Base-by-base conservation (phyloP, 2,329 filamentous ascomycete species). In the Diplodia mutila region DNA sequence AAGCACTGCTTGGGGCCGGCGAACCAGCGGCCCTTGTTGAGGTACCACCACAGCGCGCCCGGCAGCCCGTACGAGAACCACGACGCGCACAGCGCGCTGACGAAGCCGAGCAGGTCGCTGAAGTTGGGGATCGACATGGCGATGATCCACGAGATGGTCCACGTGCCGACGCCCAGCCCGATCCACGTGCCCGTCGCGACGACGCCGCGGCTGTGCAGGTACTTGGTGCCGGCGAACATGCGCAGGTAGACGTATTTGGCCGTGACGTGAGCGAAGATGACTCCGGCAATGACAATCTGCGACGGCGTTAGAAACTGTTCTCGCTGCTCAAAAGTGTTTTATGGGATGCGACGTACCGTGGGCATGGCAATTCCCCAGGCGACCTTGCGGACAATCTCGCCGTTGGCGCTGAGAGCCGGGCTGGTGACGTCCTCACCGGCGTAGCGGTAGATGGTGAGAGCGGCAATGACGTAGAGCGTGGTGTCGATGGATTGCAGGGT, bases 291-390 rank as follows among this genome's bases (percentile, higher is more conserved):
- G 69, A 92, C 84, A 71, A 92, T 92, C 32, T 67, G 11, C 14
- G 12, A 25, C 1, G 11, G 3, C 4, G 59, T 63, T 21, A 49
- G 48, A n/a, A 34, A 9, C 32, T 34, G n/a, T 48, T 29, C 23
- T 8, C 8, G 29, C 29, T 61, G 2, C 4, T 7, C 9, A 32
- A 1, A 21, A 7, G 3, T 2, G 39, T 8, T n/a, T 18, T 29
- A 11, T 16, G n/a, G 18, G 6, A 23, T 27, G 7, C 8, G 23
- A 29, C 61, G 11, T 53, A 65, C 61, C 3, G 91, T 91, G 37
- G 90, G 89, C 3, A 90, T 83, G 0, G 90, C 90, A 67, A 92
- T 81, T 37, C 88, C 89, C 79, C 89, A 92, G n/a, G 90, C 90
- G 16, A 90, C 81, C 74, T 91, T 90, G n/a, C 86, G 84, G 55